These are phyloP conservation scores for Endoconidiophora laricicola DNA, from an alignment of 2,329 filamentous ascomycete genomes.

Conservation along the genomic window DNA sequence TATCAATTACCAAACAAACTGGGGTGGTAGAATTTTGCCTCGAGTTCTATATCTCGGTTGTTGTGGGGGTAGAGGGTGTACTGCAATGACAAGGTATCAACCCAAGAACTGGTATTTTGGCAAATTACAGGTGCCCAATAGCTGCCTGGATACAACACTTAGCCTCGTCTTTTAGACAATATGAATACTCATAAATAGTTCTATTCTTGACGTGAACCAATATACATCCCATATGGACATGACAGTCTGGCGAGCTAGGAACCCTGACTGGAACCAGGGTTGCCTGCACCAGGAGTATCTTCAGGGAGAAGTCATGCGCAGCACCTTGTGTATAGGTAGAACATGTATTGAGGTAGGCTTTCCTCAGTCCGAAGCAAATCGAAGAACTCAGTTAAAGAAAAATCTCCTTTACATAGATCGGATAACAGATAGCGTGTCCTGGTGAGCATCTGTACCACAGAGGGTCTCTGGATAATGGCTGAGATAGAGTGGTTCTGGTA, in stretches of 20 bases:
- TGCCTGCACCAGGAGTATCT: not conserved
- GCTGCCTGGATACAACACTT: not conserved
- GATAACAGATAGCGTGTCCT: no score
- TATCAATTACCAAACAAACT: no score
- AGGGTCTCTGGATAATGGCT: no score
- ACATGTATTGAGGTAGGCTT: not conserved
- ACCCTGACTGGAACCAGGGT: not conserved
- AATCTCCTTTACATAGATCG: not conserved
- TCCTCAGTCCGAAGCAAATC: not conserved
- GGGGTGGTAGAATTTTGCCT: no score
- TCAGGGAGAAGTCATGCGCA: not conserved
- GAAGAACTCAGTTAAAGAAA: not conserved
- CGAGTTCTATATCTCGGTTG: no score
- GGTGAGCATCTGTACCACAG: no score
- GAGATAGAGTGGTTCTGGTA: no score
- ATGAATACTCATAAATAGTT: not conserved
- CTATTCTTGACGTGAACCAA: not conserved
- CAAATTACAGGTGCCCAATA: not conserved
- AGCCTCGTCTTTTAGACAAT: not conserved
- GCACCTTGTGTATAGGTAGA: not conserved
- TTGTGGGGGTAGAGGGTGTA: no score
- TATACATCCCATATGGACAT: not conserved
- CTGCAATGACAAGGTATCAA: not conserved
- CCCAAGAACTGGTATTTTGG: not conserved
- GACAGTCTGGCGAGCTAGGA: not conserved